Percentiles rank a stretch among this genome's conserved stretches.
Evolutionary conservation across 345 rosid genomes (phyloP).

Genomic region (Psidium guajava): DNA sequence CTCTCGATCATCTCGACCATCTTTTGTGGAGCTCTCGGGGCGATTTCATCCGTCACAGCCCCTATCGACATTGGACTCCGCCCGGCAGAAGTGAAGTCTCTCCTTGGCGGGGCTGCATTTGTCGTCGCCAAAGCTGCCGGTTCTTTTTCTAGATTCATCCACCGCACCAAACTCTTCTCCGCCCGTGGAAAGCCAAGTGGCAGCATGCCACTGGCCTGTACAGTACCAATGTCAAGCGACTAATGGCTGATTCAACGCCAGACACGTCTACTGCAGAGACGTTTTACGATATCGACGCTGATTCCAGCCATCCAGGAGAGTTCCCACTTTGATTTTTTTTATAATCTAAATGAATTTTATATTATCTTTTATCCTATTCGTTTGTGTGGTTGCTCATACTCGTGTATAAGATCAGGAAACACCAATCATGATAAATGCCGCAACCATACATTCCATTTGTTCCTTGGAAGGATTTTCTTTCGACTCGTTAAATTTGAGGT

Average conservation of each 20-base stretch:
- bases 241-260: neutral
- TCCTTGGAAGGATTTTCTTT: neutral
- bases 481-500: neutral
- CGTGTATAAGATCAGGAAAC: neutral
- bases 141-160: neutral
- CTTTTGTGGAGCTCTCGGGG: neutral
- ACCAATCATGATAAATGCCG: neutral
- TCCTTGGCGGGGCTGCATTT: neutral
- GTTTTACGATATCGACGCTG: neutral
- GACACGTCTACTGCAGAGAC: neutral
- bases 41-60: neutral
- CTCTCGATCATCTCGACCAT: neutral
- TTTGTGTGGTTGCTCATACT: neutral
- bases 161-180: neutral
- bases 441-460: neutral
- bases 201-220: neutral
- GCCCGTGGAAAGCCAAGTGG: neutral
- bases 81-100: neutral
- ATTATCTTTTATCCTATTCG: neutral
- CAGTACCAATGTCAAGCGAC: neutral
- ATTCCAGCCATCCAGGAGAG: neutral
- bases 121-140: neutral
- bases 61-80: neutral
- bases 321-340: neutral
- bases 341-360: neutral